These are phyloP conservation scores for Arthroderma sp. DNA, from an alignment of 2,329 filamentous ascomycete genomes.

Conservation along the genomic window DNA sequence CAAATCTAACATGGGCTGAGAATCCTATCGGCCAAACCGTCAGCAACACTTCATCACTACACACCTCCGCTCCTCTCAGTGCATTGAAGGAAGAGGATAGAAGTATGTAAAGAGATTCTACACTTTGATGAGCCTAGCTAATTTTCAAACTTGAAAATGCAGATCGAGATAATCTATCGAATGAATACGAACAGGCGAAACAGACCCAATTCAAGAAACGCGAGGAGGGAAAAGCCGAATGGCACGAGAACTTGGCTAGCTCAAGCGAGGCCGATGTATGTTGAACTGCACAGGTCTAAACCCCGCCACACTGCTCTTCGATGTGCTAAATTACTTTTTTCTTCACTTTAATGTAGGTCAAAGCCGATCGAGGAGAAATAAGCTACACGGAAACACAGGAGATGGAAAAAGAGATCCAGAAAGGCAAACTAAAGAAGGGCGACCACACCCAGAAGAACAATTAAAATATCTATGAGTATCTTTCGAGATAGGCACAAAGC, in stretches of 20 bases:
- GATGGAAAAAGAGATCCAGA: conserved; percentile 1
- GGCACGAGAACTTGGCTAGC: background rate
- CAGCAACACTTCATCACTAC: background rate
- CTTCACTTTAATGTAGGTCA: background rate
- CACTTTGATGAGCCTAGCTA: background rate
- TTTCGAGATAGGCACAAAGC: no score
- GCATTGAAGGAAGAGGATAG: conserved; percentile 2
- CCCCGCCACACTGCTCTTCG: background rate
- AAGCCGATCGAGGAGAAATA: conserved; percentile 1
- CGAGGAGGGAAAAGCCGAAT: background rate
- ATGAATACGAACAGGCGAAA: background rate
- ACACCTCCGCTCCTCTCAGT: background rate
- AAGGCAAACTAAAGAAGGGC: background rate
- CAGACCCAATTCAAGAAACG: background rate
- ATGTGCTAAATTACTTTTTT: background rate
- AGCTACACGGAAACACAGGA: background rate
- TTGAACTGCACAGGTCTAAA: background rate
- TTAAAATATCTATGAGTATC: no score
- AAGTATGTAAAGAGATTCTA: background rate
- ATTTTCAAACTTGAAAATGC: background rate
- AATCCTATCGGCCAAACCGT: no score
- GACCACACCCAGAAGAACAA: no score
- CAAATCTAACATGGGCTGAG: no score
- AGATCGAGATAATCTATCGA: background rate
- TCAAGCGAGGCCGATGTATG: conserved; percentile 2